These are phyloP conservation scores for Aspergillus tubingensis DNA, from an alignment of 2,329 filamentous ascomycete genomes.

Conservation along the genomic window DNA sequence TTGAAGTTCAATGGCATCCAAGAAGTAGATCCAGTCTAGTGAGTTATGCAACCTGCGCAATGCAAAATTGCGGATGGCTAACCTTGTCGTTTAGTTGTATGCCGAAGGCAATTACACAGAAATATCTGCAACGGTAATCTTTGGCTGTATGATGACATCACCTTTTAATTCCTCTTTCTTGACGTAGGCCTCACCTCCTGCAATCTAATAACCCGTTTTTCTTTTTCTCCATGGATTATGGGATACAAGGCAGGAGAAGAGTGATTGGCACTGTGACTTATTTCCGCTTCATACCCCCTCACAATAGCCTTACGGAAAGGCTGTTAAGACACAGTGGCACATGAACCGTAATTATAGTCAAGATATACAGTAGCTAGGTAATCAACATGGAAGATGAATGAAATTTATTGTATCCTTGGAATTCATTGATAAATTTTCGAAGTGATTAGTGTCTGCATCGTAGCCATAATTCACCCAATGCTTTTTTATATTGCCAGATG, in stretches of 20 bases:
- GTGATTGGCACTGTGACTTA: slow-evolving; percentile 42
- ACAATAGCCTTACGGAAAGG: slow-evolving; percentile 37
- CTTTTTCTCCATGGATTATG: slow-evolving; percentile 54
- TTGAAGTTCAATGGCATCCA: slow-evolving; percentile 74
- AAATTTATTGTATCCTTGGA: too few relatives aligned
- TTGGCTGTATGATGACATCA: background rate
- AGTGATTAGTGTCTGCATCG: too few relatives aligned
- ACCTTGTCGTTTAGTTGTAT: slow-evolving; percentile 58
- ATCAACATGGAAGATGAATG: background rate
- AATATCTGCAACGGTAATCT: slow-evolving; percentile 51
- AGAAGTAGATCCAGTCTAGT: slow-evolving; percentile 87
- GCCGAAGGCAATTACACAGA: slow-evolving; percentile 67
- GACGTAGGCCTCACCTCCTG: slow-evolving; percentile 53
- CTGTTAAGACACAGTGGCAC: slow-evolving; percentile 45
- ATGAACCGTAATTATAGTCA: slow-evolving; percentile 15
- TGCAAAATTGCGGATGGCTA: background rate
- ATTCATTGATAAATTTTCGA: too few relatives aligned
- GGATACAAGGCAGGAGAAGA: slow-evolving; percentile 75
- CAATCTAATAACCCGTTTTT: slow-evolving; percentile 70
- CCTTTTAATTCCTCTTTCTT: background rate
- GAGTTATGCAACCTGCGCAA: slow-evolving; percentile 34
- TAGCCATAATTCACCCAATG: too few relatives aligned
- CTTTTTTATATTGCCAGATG: too few relatives aligned
- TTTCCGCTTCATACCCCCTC: slow-evolving; percentile 43
- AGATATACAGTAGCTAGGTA: background rate